Evolutionary conservation across 1,139 yeast species (phyloP).

Genomic region (Protomyces arabidopsidicola): DNA sequence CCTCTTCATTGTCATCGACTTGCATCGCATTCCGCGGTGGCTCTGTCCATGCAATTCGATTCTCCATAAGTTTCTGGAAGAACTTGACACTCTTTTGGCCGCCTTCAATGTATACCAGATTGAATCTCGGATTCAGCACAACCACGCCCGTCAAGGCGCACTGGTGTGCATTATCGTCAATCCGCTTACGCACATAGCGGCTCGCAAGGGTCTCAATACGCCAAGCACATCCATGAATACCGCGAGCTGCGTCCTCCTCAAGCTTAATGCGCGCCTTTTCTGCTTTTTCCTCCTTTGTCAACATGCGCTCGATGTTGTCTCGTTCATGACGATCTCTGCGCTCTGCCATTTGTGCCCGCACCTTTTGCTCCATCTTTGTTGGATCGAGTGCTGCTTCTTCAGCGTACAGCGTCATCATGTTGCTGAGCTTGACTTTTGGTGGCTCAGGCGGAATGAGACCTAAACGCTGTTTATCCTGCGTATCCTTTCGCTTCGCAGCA

Average conservation of each 20-base stretch:
- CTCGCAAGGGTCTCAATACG: slow-evolving; percentile 50
- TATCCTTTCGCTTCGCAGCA: slow-evolving; percentile 58
- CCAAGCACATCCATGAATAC: slow-evolving; percentile 58
- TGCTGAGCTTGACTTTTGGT: slow-evolving; percentile 78
- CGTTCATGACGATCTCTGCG: slow-evolving; percentile 58
- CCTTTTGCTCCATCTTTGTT: slow-evolving; percentile 72
- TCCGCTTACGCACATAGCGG: slow-evolving; percentile 65
- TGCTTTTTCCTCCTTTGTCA: slow-evolving; percentile 55
- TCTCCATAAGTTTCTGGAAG: slow-evolving; percentile 57
- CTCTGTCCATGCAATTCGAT: slow-evolving; percentile 68
- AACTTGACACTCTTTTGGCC: slow-evolving; percentile 56
- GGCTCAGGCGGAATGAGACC: slow-evolving; percentile 87
- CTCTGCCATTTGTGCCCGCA: slow-evolving; percentile 61
- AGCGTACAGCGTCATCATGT: slow-evolving; percentile 78
- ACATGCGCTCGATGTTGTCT: slow-evolving; percentile 58
- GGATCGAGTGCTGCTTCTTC: slow-evolving; percentile 89
- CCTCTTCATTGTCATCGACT: slow-evolving; percentile 33
- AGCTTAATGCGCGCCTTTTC: slow-evolving; percentile 47
- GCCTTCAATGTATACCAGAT: slow-evolving; percentile 69
- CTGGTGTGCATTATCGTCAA: slow-evolving; percentile 76
- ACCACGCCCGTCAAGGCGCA: slow-evolving; percentile 59
- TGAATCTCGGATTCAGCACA: slow-evolving; percentile 46
- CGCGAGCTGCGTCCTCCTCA: slow-evolving; percentile 50
- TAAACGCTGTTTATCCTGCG: slow-evolving; percentile 69
- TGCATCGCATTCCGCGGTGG: slow-evolving; percentile 39